Evolutionary conservation across 2,329 filamentous ascomycete species (phyloP).

Genomic region (Sphaceloma murrayae): DNA sequence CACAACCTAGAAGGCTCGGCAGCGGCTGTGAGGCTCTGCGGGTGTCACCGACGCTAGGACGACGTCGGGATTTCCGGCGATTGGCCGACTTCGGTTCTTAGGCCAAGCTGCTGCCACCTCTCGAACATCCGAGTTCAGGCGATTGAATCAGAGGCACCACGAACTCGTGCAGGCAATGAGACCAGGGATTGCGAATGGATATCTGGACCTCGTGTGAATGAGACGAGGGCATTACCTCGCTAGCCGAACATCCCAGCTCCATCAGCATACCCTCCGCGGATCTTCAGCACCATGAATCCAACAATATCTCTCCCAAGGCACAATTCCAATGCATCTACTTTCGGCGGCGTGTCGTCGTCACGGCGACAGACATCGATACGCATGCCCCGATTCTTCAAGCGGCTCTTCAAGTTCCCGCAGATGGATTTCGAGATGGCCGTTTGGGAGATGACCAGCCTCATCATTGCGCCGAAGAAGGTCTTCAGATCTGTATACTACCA

Average conservation of each 20-base stretch:
- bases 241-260: too few relatives aligned
- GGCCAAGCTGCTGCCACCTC: too few relatives aligned
- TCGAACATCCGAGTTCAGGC: background rate
- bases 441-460: conserved; percentile 61
- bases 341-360: conserved; percentile 37
- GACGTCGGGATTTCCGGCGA: background rate
- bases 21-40: background rate
- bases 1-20: background rate
- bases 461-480: conserved; percentile 61
- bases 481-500: conserved; percentile 64
- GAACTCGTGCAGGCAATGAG: too few relatives aligned
- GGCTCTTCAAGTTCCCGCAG: conserved; percentile 61
- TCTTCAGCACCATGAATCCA: conserved; percentile 44
- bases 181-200: too few relatives aligned
- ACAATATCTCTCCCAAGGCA: conserved; percentile 51
- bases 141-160: too few relatives aligned
- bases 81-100: background rate
- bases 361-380: conserved; percentile 42
- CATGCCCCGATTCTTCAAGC: conserved; percentile 59
- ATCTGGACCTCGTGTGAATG: too few relatives aligned
- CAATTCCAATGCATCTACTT: conserved; percentile 43
- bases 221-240: too few relatives aligned
- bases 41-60: background rate
- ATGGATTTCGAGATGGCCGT: conserved; percentile 68
- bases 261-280: too few relatives aligned